Evolutionary conservation across 805 yeast genomes (phyloP), one percentile per base, ranked within the genome.

Genomic region (Candida broadrunensis): DNA sequence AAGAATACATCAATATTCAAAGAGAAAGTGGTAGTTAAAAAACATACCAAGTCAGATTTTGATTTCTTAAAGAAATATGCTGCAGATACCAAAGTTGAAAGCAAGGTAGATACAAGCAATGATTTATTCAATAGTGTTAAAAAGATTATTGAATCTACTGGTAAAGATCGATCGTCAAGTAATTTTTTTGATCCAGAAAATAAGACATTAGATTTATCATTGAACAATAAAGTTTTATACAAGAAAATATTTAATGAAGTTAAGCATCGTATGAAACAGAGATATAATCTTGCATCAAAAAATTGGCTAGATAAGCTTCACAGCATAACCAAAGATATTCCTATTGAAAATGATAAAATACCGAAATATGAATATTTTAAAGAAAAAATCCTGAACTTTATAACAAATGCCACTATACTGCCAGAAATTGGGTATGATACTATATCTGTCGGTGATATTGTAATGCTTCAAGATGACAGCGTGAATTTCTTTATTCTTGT

Each of bases 361-460:
- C 17, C 35, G 16, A 35, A 23, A 29, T 37, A 20, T 29, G 16
- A 31, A 15, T 23, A 19, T 15, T 19, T 30, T 7, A n/a, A 29
- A 16, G 23, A 35, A 7, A 33, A 34, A 30, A 37, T 23, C 13
- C 36, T 32, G 23, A 24, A 39, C 20, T 19, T 32, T 35, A 44
- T 56, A n/a, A 17, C 33, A 9, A 46, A 41, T 11, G 55, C 57
- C 3, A 43, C 42, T 2, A 49, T 57, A 9, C 47, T 58, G 5
- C 46, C 52, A 5, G 42, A 31, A 6, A 42, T 32, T 14, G 46
- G 50, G 1, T 41, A 41, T 9, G 36, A 50, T 7, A 53, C 60
- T 3, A 37, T 80, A 13, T 47, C 64, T 6, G 63, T 80, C 3
- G 90, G 91, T 35, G 90, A 85, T 56, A 62, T 83, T 35, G 88